These are phyloP conservation scores for Penicillium coprophilum DNA, from an alignment of 495 filamentous ascomycete genomes.

Conservation along the genomic window DNA sequence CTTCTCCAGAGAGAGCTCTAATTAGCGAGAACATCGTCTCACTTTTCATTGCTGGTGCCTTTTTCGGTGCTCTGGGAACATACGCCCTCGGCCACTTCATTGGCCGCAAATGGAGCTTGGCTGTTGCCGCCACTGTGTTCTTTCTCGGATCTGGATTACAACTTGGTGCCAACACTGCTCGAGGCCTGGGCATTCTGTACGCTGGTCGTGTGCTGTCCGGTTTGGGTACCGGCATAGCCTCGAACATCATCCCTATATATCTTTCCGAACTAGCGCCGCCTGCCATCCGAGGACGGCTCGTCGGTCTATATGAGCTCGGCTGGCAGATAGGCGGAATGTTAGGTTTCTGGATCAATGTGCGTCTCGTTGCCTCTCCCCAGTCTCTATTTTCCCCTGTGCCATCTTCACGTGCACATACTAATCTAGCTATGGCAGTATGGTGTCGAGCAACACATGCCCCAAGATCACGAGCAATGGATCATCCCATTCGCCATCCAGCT, in stretches of 20 bases:
- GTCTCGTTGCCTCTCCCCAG: conserved; percentile 12
- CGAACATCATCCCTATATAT: conserved; percentile 75
- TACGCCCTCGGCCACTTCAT: conserved; percentile 57
- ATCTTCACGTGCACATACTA: conserved; percentile 15
- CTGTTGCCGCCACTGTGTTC: conserved; percentile 56
- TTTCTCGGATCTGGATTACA: conserved; percentile 64
- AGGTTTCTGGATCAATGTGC: conserved; percentile 70
- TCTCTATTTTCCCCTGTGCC: background rate
- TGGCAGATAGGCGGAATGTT: conserved; percentile 72
- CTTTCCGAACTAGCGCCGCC: conserved; percentile 76
- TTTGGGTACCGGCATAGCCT: conserved; percentile 72
- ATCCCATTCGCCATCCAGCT: conserved; percentile 58
- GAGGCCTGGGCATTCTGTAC: conserved; percentile 63
- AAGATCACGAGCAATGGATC: conserved; percentile 50
- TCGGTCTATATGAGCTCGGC: conserved; percentile 71
- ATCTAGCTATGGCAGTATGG: conserved; percentile 33
- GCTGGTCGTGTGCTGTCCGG: conserved; percentile 70
- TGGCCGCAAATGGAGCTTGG: conserved; percentile 57
- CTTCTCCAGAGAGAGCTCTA: conserved; percentile 39
- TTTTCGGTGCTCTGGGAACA: conserved; percentile 64
- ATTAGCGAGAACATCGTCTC: conserved; percentile 68
- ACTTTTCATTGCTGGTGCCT: conserved; percentile 66
- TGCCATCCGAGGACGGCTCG: conserved; percentile 74
- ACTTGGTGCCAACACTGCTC: conserved; percentile 55
- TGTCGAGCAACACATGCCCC: conserved; percentile 33